phyloP scores from a whole-genome alignment of 2,329 filamentous ascomycete species.

The Juglanconis juglandina region DNA sequence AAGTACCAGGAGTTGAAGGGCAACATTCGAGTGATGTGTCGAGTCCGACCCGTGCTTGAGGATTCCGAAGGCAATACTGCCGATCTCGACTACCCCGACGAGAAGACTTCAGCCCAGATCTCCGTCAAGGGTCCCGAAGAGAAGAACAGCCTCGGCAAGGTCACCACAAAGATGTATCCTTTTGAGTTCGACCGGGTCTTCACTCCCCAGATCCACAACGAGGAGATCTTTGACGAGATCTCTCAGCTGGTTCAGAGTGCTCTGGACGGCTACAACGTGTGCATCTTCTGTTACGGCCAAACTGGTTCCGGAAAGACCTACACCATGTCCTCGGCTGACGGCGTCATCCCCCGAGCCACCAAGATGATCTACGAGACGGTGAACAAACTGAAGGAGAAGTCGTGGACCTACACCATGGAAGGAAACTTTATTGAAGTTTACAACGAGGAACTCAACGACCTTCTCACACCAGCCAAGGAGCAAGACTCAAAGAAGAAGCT shows the following conservation, averaged over 20 bases:
- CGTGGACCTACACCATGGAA: constrained; percentile 92
- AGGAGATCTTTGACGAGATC: constrained; percentile 91
- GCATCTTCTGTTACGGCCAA: constrained; percentile 97
- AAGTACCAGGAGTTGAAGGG: constrained; percentile 97
- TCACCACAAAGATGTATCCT: constrained; percentile 73
- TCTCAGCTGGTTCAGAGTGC: constrained; percentile 95
- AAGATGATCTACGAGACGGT: constrained; percentile 92
- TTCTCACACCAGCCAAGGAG: constrained; percentile 63
- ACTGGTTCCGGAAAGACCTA: constrained; percentile 96
- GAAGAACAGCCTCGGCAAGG: constrained; percentile 71
- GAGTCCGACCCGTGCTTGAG: constrained; percentile 73
- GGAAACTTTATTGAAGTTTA: constrained; percentile 97
- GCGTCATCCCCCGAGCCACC: constrained; percentile 93
- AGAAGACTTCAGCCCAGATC: constrained; percentile 84
- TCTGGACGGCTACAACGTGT: constrained; percentile 96
- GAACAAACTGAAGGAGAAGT: constrained; percentile 78
- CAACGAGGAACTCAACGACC: constrained; percentile 93
- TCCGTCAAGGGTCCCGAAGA: constrained; percentile 80
- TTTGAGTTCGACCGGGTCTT: constrained; percentile 97
- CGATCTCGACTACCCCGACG: constrained; percentile 74
- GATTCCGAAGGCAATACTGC: constrained; percentile 62
- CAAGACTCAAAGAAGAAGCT: constrained; percentile 77
- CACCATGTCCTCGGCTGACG: constrained; percentile 87
- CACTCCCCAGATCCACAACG: constrained; percentile 70
- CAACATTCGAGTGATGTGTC: constrained; percentile 97